Percentiles rank a stretch among this genome's conserved stretches.
Conservation (phyloP, 1,284 basidiomycete genomes). For the Volvariella volvacea region DNA sequence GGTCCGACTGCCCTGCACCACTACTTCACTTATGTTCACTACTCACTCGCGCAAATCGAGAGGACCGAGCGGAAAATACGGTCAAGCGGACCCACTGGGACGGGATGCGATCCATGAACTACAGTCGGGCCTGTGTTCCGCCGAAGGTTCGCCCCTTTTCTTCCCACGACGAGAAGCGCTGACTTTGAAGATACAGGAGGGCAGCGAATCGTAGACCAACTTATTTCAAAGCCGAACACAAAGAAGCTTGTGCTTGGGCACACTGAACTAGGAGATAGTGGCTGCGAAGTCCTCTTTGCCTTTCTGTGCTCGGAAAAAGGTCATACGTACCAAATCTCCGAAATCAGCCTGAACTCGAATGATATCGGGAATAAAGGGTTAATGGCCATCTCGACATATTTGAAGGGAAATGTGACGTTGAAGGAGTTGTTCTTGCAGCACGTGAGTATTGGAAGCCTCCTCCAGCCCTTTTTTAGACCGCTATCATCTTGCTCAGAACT, state of each 20-base stretch:
- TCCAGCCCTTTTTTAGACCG: neutral
- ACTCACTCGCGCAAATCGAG: no score
- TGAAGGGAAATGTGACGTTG: constrained; percentile 40
- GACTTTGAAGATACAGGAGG: constrained; percentile 29
- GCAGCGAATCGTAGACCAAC: constrained; percentile 37
- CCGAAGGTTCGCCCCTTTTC: constrained; percentile 16
- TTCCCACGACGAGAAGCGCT: neutral
- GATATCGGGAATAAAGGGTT: constrained; percentile 49
- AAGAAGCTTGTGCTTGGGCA: constrained; percentile 49
- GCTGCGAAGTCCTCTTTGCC: constrained; percentile 47
- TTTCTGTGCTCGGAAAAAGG: constrained; percentile 47
- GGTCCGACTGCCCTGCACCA: no score
- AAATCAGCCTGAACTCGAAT: constrained; percentile 54
- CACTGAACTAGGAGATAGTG: constrained; percentile 53
- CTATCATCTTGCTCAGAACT: constrained; percentile 30
- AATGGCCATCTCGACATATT: constrained; percentile 42
- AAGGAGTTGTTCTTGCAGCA: constrained; percentile 47
- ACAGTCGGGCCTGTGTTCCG: constrained; percentile 21
- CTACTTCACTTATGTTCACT: no score
- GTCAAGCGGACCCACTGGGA: no score
- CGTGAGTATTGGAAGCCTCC: constrained; percentile 29
- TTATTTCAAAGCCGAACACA: constrained; percentile 35
- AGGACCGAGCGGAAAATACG: no score
- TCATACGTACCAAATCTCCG: constrained; percentile 38
- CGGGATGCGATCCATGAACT: constrained; percentile 20